Percentiles rank a stretch among this genome's conserved stretches.
Conservation (phyloP, 495 filamentous ascomycete genomes). For the Xylaria flabelliformis region DNA sequence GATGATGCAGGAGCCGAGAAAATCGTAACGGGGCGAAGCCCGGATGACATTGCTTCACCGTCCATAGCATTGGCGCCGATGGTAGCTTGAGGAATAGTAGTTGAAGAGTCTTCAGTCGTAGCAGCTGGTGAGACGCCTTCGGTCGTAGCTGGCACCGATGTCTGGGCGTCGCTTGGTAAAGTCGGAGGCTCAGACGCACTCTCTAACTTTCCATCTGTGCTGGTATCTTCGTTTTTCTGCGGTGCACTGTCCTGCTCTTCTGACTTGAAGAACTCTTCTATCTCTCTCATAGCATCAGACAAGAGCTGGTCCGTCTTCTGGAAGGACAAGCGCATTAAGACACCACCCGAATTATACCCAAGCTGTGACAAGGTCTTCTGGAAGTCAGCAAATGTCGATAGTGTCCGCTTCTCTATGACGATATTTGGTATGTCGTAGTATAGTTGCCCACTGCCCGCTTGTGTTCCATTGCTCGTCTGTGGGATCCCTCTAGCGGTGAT, state of each 20-base stretch:
- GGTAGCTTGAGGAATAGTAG: conserved; percentile 23
- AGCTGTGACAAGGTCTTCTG: conserved; percentile 88
- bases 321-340: conserved; percentile 79
- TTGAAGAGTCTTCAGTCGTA: conserved; percentile 25
- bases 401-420: conserved; percentile 77
- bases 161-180: conserved; percentile 23
- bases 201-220: conserved; percentile 20
- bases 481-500: conserved; percentile 81
- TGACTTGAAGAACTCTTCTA: conserved; percentile 70
- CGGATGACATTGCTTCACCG: conserved; percentile 29
- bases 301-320: conserved; percentile 76
- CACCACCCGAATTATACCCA: conserved; percentile 82
- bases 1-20: conserved; percentile 74
- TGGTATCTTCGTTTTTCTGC: conserved; percentile 10
- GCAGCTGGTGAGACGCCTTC: conserved; percentile 11
- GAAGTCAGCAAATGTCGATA: conserved; percentile 76
- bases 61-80: conserved; percentile 38
- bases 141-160: conserved; percentile 14
- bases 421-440: conserved; percentile 88
- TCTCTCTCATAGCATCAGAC: conserved; percentile 84
- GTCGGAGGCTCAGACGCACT: conserved; percentile 27
- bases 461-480: conserved; percentile 54
- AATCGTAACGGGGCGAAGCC: conserved; percentile 64
- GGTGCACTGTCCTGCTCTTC: conserved; percentile 40
- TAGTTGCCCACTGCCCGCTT: conserved; percentile 72